Base-by-base conservation (phyloP, 2,329 filamentous ascomycete species). In the Exophiala viscosa region DNA sequence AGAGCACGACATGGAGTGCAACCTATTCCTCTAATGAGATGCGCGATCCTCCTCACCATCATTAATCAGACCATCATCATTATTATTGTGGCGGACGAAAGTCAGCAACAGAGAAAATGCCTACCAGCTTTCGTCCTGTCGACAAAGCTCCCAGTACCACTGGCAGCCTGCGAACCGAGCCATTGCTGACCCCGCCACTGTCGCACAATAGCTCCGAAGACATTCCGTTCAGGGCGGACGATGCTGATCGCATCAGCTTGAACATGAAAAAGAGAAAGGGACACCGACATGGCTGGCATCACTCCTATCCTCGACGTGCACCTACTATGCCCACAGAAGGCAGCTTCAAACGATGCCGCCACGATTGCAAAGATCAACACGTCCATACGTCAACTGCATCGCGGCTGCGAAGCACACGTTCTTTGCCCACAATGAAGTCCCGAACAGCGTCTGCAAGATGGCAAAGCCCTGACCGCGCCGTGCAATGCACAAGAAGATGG, bases 241-340 rank as follows among this genome's bases (percentile, higher is more conserved):
- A 46, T 11, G 9, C 18, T 31, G 58, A 62, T 45, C 35, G 35
- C 28, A 41, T 45, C n/a, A 63, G 58, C 33, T 45, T 62, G 23
- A 59, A 15, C 38, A 62, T 62, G 61, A 63, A 60, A 43, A 59
- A 49, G 23, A 32, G 31, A 5, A 50, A 52, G n/a, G 17, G 20
- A 10, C 49, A 48, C 35, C 17, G 42, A 18, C 46, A 48, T 34
- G 43, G 45, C 9, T 18, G 31, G 33, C 45, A 42, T 18, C 20
- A 35, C 32, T 15, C 15, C 7, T 42, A 20, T 14, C 32, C 41
- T 28, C 33, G 18, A 10, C 13, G 5, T 13, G 15, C 31, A 13
- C 17, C 15, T 10, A 14, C 40, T 23, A 18, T 44, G 8, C 3
- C 8, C n/a, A 23, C 8, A 6, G 35, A 11, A 9, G 17, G n/a